Percentiles rank a stretch among this genome's conserved stretches.
Evolutionary conservation across 441 rosid genomes (phyloP).

Genomic region (Populus hybrid): DNA sequence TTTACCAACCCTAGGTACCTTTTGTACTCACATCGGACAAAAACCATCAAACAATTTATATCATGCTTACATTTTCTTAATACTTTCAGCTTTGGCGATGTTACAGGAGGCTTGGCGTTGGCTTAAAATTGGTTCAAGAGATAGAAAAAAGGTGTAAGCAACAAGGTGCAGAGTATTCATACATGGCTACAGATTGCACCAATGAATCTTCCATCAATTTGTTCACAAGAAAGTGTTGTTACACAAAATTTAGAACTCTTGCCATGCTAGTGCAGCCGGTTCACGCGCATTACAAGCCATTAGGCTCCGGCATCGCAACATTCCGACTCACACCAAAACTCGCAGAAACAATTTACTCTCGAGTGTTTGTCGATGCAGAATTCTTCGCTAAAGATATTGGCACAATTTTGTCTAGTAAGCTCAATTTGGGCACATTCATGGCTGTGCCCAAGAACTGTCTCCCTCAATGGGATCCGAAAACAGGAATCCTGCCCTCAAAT

Average conservation of each 20-base stretch:
- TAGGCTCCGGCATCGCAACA: constrained; percentile 27
- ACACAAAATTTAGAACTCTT: constrained; percentile 52
- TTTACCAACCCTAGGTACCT: no score
- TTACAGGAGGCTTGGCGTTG: constrained; percentile 67
- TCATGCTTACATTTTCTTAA: no score
- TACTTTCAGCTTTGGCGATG: not conserved
- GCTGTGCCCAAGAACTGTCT: constrained; percentile 39
- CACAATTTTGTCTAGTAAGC: constrained; percentile 34
- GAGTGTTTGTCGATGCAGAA: constrained; percentile 40
- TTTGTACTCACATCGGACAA: no score
- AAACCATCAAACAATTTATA: no score
- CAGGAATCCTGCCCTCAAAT: constrained; percentile 35
- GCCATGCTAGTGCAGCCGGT: constrained; percentile 67
- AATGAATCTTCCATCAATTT: constrained; percentile 62
- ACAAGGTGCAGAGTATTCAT: constrained; percentile 55
- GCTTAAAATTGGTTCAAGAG: constrained; percentile 45
- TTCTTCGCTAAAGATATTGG: constrained; percentile 62
- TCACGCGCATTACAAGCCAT: constrained; percentile 51
- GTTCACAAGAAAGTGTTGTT: constrained; percentile 51
- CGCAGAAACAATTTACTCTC: constrained; percentile 41
- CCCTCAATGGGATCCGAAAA: constrained; percentile 30
- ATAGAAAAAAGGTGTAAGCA: constrained; percentile 64
- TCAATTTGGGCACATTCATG: constrained; percentile 69
- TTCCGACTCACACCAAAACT: constrained; percentile 26
- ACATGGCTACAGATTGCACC: constrained; percentile 69